Percentiles rank a stretch among this genome's conserved stretches.
Conservation (phyloP, 164 flowering plant species). For the Amborella trichopoda region DNA sequence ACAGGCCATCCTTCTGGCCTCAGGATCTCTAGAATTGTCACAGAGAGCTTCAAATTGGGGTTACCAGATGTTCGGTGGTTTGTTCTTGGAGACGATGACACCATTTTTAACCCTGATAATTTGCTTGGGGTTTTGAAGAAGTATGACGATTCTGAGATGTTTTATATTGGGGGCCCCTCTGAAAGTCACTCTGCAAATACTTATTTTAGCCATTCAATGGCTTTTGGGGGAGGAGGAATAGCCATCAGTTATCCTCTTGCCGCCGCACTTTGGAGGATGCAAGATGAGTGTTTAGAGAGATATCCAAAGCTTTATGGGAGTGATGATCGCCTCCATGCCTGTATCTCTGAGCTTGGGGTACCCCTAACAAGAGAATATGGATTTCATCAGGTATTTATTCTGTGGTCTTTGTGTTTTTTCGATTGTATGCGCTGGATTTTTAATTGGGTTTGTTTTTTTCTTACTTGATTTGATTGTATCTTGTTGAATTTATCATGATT, state of each 20-base stretch:
- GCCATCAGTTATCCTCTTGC: conserved; percentile 53
- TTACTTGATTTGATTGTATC: no score
- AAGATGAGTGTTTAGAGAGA: conserved; percentile 47
- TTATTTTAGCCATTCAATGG: conserved; percentile 49
- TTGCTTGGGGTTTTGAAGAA: conserved; percentile 35
- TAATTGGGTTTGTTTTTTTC: no score
- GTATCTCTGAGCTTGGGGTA: conserved; percentile 52
- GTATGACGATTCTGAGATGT: conserved; percentile 38
- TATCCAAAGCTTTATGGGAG: conserved; percentile 54
- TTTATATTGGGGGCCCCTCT: conserved; percentile 42
- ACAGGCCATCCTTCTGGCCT: conserved; percentile 57
- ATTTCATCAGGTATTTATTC: conserved; percentile 45
- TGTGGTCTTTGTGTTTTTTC: not conserved
- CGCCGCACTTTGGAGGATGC: conserved; percentile 25
- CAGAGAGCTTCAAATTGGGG: conserved; percentile 34
- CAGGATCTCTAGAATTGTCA: conserved; percentile 40
- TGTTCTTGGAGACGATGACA: conserved; percentile 54
- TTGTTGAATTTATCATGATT: no score
- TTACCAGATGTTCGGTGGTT: conserved; percentile 51
- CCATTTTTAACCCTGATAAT: conserved; percentile 43
- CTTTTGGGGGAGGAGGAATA: conserved; percentile 60
- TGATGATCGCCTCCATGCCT: conserved; percentile 63
- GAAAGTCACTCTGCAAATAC: conserved; percentile 56
- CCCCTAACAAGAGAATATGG: conserved; percentile 48
- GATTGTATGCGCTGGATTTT: not conserved